These are phyloP conservation scores for Phlyctochytrium bullatum DNA, from an alignment of 192 early-diverging fungal genomes.

Conservation along the genomic window DNA sequence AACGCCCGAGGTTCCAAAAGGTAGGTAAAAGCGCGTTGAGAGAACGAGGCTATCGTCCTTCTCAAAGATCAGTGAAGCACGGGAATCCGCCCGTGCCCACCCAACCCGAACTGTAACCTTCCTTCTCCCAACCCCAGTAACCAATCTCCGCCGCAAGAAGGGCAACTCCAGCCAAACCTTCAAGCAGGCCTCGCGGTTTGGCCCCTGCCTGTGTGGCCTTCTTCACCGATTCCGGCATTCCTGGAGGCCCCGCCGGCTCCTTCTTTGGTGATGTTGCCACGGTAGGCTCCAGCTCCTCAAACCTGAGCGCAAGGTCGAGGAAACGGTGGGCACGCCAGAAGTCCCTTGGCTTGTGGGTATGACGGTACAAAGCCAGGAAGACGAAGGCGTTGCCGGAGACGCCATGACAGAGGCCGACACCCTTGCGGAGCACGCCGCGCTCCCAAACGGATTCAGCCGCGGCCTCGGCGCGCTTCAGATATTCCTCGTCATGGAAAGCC, in stretches of 20 bases:
- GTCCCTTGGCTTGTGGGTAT: slow-evolving; percentile 9
- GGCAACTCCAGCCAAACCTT: neutral
- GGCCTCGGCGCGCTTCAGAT: slow-evolving; percentile 8
- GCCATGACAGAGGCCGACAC: slow-evolving; percentile 32
- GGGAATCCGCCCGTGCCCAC: neutral
- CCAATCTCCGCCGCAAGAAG: neutral
- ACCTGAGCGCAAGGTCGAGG: neutral
- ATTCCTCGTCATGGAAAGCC: slow-evolving; percentile 4
- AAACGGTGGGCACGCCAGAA: neutral
- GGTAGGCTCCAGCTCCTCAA: neutral
- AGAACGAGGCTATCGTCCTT: too few relatives aligned
- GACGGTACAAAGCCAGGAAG: slow-evolving; percentile 20
- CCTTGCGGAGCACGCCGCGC: slow-evolving; percentile 21
- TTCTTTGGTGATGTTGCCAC: too few relatives aligned
- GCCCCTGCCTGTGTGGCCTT: neutral
- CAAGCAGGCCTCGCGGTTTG: neutral
- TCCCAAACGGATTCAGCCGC: slow-evolving; percentile 24
- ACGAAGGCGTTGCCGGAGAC: slow-evolving; percentile 27
- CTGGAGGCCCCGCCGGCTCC: too few relatives aligned
- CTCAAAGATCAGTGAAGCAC: neutral
- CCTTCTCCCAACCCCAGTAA: slow-evolving; percentile 1
- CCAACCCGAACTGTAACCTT: neutral
- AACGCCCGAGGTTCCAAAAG: too few relatives aligned
- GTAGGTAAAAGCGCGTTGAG: too few relatives aligned
- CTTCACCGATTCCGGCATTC: neutral